Base-by-base conservation (phyloP, 2,329 filamentous ascomycete genomes). In the Neurospora sp. region DNA sequence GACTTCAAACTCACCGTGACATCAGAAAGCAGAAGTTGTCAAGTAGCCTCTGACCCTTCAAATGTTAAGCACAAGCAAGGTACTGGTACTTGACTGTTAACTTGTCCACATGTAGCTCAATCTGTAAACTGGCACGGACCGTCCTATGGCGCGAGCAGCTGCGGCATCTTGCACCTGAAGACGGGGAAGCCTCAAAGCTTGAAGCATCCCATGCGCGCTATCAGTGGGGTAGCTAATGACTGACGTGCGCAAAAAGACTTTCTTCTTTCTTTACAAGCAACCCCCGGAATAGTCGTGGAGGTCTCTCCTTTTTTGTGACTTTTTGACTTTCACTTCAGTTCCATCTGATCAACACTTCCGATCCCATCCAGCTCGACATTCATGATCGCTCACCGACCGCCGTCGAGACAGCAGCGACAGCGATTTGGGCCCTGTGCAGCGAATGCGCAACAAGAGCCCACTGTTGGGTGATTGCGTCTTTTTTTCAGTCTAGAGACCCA, bases 161-260 rank as follows among this genome's bases (percentile, higher is more conserved):
- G 43, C 23, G 43, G 6, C 15, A 33, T 62, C 23, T 33, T 62
- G 52, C 23, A 33, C 6, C 52, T 33, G 23, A 33, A 62, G 28
- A 62, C 28, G 52, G 52, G 52, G 52, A 62, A 62, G 23, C 52
- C 23, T 62, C 52, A 17, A 62, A 33, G 52, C 19, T 62, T 15
- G 52, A 62, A 62, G 52, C 52, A 33, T 36, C 12, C 52, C 23
- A 62, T 36, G 28, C 15, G n/a, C 38, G 33, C 36, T 33, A 36
- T n/a, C 37, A 17, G 62, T 69, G 69, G 69, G 66, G 69, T 62
- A 62, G 65, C 69, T 67, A 70, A 70, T 70, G 37, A 66, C 62
- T 62, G 65, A 38, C 43, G 33, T 28, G 36, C 17, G 62, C 69
- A 69, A 38, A 40, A 69, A 66, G 67, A 41, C 28, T 69, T 67